Percentiles rank a stretch among this genome's conserved stretches.
phyloP scores from a whole-genome alignment of 1,284 basidiomycete genomes.

The Fomes fomentarius region DNA sequence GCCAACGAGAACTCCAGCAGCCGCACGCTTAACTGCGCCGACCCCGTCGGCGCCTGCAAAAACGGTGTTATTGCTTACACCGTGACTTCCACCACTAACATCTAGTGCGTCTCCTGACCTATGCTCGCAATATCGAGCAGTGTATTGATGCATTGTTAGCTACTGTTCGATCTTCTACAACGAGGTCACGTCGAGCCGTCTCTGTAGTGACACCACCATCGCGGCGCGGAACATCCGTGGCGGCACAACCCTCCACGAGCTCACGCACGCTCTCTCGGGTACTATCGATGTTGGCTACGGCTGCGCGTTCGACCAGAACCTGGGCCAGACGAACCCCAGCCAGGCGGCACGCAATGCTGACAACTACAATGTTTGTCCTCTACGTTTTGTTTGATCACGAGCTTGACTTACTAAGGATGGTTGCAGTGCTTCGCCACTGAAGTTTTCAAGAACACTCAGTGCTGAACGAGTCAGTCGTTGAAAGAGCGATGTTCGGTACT shows the following conservation, averaged over 20 bases:
- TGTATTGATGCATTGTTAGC: not conserved
- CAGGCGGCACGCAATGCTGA: constrained; percentile 28
- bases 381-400: no score
- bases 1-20: constrained; percentile 30
- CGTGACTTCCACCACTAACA: constrained; percentile 24
- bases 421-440: constrained; percentile 34
- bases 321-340: constrained; percentile 19
- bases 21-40: constrained; percentile 28
- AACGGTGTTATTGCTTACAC: constrained; percentile 30
- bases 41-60: constrained; percentile 26
- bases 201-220: constrained; percentile 30
- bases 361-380: constrained; percentile 35
- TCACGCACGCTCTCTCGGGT: constrained; percentile 29
- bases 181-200: constrained; percentile 25
- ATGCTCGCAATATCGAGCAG: not conserved
- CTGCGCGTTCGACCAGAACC: constrained; percentile 29
- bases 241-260: constrained; percentile 31
- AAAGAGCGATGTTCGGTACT: no score
- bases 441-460: constrained; percentile 31
- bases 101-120: constrained; percentile 17
- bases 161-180: constrained; percentile 31
- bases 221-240: constrained; percentile 30
- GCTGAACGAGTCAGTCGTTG: constrained; percentile 14
- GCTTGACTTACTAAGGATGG: no score
- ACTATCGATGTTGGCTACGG: constrained; percentile 33